phyloP scores from a whole-genome alignment of 345 rosid species.

The Murraya paniculata region DNA sequence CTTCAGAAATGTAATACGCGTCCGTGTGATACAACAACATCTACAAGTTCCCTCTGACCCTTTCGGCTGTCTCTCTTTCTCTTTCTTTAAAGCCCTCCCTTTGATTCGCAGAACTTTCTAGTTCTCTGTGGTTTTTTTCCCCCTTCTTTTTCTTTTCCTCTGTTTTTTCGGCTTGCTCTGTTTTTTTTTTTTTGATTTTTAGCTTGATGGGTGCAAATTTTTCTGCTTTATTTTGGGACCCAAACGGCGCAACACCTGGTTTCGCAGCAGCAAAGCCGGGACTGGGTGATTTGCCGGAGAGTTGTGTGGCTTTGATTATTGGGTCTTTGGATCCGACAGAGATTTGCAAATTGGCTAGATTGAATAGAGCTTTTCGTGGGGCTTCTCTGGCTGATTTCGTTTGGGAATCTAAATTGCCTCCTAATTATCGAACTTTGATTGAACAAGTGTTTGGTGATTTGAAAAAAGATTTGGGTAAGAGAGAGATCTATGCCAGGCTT shows the following conservation, averaged over 20 bases:
- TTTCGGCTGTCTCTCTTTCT: neutral
- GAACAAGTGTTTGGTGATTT: conserved; percentile 47
- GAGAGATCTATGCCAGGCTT: conserved; percentile 66
- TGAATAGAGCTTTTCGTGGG: conserved; percentile 76
- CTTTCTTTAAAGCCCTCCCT: neutral
- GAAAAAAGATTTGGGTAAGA: conserved; percentile 44
- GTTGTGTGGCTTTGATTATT: conserved; percentile 71
- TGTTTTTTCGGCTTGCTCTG: neutral
- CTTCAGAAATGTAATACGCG: conserved; percentile 11
- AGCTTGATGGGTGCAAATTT: conserved; percentile 63
- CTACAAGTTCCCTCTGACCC: neutral
- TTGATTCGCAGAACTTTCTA: neutral
- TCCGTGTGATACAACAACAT: neutral
- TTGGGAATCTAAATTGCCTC: conserved; percentile 92
- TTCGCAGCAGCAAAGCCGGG: conserved; percentile 25
- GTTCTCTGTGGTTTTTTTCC: neutral
- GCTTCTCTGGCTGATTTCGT: conserved; percentile 96
- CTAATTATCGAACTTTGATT: conserved; percentile 52
- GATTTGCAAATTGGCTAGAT: conserved; percentile 67
- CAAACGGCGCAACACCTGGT: conserved; percentile 17
- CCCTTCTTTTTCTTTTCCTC: neutral
- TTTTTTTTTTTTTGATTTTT: neutral
- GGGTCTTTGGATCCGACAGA: conserved; percentile 72
- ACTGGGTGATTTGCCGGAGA: conserved; percentile 82
- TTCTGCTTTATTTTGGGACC: conserved; percentile 34